These are phyloP conservation scores for Candolleomyces aberdarensis DNA, from an alignment of 768 basidiomycete species.

Conservation along the genomic window DNA sequence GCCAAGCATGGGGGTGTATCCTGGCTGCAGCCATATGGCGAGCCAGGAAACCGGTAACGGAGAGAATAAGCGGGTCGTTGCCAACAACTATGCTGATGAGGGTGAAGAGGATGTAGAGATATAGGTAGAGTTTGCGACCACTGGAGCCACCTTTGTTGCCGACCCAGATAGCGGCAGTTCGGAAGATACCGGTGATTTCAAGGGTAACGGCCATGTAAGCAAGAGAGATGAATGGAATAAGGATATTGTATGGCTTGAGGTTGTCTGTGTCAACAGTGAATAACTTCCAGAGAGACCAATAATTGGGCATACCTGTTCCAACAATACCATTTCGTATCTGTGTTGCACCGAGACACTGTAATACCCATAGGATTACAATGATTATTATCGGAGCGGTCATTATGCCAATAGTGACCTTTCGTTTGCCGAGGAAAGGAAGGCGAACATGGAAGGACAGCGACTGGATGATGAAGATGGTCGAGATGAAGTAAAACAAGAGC, in stretches of 20 bases:
- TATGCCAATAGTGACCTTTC: conserved; percentile 40
- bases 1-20: conserved; percentile 58
- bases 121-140: conserved; percentile 70
- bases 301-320: conserved; percentile 7
- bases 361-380: conserved; percentile 53
- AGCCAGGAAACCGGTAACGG: conserved; percentile 85
- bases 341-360: conserved; percentile 46
- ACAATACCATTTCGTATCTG: conserved; percentile 77
- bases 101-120: conserved; percentile 84
- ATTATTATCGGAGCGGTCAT: conserved; percentile 54
- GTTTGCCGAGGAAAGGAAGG: conserved; percentile 28
- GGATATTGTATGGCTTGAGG: conserved; percentile 87
- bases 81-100: conserved; percentile 75
- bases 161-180: conserved; percentile 87
- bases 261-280: conserved; percentile 29
- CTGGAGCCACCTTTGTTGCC: conserved; percentile 73
- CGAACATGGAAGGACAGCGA: conserved; percentile 35
- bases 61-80: conserved; percentile 92
- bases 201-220: conserved; percentile 93
- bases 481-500: conserved; percentile 49
- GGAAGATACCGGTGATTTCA: conserved; percentile 84
- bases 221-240: conserved; percentile 87
- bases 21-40: conserved; percentile 76
- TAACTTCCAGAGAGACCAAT: not conserved
- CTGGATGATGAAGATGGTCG: conserved; percentile 49